A percentile compares a stretch with the other conserved stretches of the same genome.
These are phyloP conservation scores for Ephemerocybe angulata DNA, from an alignment of 768 basidiomycete genomes.

Conservation along the genomic window DNA sequence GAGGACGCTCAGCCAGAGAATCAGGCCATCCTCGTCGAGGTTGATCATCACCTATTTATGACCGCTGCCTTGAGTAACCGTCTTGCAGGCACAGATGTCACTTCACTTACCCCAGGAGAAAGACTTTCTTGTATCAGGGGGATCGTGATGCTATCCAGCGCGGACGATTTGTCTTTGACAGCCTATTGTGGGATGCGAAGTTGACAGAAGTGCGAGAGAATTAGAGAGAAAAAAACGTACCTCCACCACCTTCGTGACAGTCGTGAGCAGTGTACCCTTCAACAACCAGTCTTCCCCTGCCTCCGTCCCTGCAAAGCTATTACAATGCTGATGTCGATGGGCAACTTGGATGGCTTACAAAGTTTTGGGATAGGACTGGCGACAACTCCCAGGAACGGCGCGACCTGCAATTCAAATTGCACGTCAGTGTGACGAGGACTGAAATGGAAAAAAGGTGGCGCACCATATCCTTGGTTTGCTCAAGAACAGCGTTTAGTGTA, in stretches of 20 bases:
- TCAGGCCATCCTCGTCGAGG: slow-evolving; percentile 75
- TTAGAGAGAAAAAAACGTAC: slow-evolving; percentile 33
- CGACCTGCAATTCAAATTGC: slow-evolving; percentile 44
- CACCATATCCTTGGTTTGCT: slow-evolving; percentile 45
- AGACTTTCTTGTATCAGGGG: slow-evolving; percentile 66
- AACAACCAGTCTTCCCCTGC: slow-evolving; percentile 69
- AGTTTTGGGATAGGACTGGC: slow-evolving; percentile 62
- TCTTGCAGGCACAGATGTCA: too few relatives aligned
- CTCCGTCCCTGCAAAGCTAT: slow-evolving; percentile 50
- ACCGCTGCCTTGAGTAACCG: too few relatives aligned
- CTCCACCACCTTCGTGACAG: slow-evolving; percentile 65
- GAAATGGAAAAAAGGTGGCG: slow-evolving; percentile 4
- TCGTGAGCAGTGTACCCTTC: slow-evolving; percentile 65
- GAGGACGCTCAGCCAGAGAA: slow-evolving; percentile 70
- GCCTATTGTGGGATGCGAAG: slow-evolving; percentile 43
- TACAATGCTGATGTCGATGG: background rate
- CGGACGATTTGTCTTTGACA: slow-evolving; percentile 55
- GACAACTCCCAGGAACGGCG: slow-evolving; percentile 60
- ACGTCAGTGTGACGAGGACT: background rate
- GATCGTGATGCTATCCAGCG: slow-evolving; percentile 52
- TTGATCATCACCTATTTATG: slow-evolving; percentile 64
- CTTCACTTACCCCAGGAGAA: slow-evolving; percentile 50
- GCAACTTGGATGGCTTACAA: slow-evolving; percentile 49
- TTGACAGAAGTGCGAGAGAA: background rate
- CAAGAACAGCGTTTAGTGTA: slow-evolving; percentile 67